These are phyloP conservation scores for Solanum sejunctum DNA, from an alignment of 257 asterid genomes.

Conservation along the genomic window DNA sequence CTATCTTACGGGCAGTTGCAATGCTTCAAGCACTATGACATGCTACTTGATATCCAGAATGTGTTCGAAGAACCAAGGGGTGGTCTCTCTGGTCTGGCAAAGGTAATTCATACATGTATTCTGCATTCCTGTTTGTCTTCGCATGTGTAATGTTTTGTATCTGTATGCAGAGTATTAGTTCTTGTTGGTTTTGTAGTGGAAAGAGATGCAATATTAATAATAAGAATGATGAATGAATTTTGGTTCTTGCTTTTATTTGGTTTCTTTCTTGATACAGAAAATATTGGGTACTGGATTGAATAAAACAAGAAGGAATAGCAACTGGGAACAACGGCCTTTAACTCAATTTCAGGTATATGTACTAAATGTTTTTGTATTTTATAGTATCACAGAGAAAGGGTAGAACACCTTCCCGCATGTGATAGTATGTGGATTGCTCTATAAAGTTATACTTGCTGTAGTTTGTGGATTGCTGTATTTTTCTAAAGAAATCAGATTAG, in stretches of 20 bases:
- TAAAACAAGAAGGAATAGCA: conserved; percentile 90
- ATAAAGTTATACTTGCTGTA: neutral
- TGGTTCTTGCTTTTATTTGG: neutral
- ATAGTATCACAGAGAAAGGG: neutral
- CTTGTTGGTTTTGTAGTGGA: neutral
- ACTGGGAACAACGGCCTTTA: conserved; percentile 93
- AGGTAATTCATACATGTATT: conserved; percentile 35
- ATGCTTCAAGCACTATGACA: conserved; percentile 74
- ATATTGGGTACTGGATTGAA: conserved; percentile 71
- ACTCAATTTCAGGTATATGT: conserved; percentile 57
- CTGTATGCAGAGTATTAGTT: neutral
- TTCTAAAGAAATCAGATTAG: neutral
- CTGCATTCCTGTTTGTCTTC: neutral
- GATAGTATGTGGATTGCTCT: neutral
- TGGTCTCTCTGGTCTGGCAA: conserved; percentile 86
- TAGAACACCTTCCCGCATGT: neutral
- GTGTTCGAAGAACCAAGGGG: conserved; percentile 71
- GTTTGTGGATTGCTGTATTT: neutral
- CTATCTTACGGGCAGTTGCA: conserved; percentile 60
- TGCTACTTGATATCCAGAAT: conserved; percentile 91
- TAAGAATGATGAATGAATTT: neutral
- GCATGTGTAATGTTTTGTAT: neutral
- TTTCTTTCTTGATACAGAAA: conserved; percentile 41
- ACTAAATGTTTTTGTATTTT: neutral
- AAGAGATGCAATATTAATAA: neutral